Percentiles rank a stretch among this genome's conserved stretches.
These are phyloP conservation scores for Aspergillus tubingensis DNA, from an alignment of 2,329 filamentous ascomycete genomes.

Conservation along the genomic window DNA sequence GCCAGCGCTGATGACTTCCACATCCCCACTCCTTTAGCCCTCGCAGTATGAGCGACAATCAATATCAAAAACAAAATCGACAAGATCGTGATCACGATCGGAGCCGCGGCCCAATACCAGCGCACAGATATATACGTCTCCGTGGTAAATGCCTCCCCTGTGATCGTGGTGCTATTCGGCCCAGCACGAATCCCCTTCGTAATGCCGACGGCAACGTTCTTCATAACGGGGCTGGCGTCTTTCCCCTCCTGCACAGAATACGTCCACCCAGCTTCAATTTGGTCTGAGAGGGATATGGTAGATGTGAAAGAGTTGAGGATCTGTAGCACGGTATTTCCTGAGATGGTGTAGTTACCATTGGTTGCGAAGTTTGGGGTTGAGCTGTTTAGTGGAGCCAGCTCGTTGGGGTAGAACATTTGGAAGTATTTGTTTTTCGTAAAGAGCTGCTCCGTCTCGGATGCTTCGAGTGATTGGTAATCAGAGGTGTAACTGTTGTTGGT, in stretches of 20 bases:
- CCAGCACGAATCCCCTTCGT: constrained; percentile 17
- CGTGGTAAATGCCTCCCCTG: constrained; percentile 11
- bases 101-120: constrained; percentile 19
- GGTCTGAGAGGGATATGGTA: not conserved
- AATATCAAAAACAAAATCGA: constrained; percentile 18
- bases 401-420: not conserved
- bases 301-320: not conserved
- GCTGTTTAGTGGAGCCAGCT: not conserved
- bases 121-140: constrained; percentile 18
- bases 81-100: constrained; percentile 13
- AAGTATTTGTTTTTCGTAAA: not conserved
- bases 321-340: not conserved
- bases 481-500: not conserved
- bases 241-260: not conserved
- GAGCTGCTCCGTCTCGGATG: not conserved
- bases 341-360: not conserved
- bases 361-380: not conserved
- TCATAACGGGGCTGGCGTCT: not conserved
- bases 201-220: constrained; percentile 18
- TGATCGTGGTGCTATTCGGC: constrained; percentile 13
- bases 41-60: constrained; percentile 17
- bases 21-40: constrained; percentile 15
- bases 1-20: constrained; percentile 24
- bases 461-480: not conserved
- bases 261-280: not conserved